A percentile compares a stretch with the other conserved stretches of the same genome.
Conservation (phyloP, 768 basidiomycete genomes). For the Coprinopsis sp. region DNA sequence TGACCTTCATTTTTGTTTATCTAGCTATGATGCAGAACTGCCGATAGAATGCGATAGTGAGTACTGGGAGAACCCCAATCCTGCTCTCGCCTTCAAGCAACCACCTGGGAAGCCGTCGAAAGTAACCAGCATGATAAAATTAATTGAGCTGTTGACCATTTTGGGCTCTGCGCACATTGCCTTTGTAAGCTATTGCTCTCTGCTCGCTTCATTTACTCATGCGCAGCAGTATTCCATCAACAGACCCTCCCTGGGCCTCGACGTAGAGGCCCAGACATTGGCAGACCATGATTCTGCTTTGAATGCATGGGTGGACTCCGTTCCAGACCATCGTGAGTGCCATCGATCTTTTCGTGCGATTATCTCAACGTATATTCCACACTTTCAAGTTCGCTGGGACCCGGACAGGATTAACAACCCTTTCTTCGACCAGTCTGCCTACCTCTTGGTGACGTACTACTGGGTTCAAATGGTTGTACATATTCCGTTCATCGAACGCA, state of each 20-base stretch:
- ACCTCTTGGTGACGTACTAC: conserved; percentile 39
- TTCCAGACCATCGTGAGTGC: conserved; percentile 52
- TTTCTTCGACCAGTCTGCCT: conserved; percentile 51
- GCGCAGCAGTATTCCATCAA: conserved; percentile 49
- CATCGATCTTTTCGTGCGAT: neutral
- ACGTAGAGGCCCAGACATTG: too few relatives aligned
- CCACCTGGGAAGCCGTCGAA: conserved; percentile 56
- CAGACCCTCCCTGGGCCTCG: too few relatives aligned
- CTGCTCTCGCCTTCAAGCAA: conserved; percentile 52
- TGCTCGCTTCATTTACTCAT: conserved; percentile 37
- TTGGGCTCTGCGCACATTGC: conserved; percentile 57
- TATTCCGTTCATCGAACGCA: conserved; percentile 60
- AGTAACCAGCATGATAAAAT: conserved; percentile 48
- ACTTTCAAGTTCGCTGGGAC: conserved; percentile 34
- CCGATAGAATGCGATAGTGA: conserved; percentile 57
- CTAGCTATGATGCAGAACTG: conserved; percentile 63
- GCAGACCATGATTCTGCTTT: conserved; percentile 59
- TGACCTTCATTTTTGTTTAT: neutral
- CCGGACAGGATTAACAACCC: conserved; percentile 25
- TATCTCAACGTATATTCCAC: conserved; percentile 1
- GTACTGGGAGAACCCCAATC: conserved; percentile 56
- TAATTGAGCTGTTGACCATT: conserved; percentile 55
- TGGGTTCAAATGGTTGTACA: conserved; percentile 62
- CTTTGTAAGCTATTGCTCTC: conserved; percentile 38
- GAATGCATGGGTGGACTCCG: conserved; percentile 53